phyloP scores from a whole-genome alignment of 1,284 basidiomycete genomes.

The Austroboletus niveus region DNA sequence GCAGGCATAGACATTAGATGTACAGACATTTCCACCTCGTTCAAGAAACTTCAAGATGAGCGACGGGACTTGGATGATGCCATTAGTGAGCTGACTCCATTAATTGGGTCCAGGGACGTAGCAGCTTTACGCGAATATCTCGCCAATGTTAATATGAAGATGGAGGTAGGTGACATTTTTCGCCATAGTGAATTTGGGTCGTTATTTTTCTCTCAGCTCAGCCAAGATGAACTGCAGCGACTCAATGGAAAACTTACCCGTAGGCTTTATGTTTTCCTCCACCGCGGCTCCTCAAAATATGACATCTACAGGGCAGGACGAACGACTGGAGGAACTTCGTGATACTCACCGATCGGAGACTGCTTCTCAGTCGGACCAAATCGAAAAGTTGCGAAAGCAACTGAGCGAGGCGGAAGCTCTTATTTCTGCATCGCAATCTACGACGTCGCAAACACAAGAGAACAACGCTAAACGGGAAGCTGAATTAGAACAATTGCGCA shows the following conservation, averaged over 20 bases:
- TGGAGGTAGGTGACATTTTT: constrained; percentile 50
- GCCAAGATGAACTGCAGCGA: constrained; percentile 71
- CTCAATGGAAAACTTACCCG: constrained; percentile 70
- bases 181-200: background rate
- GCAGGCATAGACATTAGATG: constrained; percentile 1
- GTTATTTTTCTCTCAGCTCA: constrained; percentile 43
- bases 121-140: constrained; percentile 75
- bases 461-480: constrained; percentile 47
- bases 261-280: constrained; percentile 30
- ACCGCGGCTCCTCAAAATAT: constrained; percentile 2
- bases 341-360: constrained; percentile 80
- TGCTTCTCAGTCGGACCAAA: constrained; percentile 70
- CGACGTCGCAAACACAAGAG: constrained; percentile 46
- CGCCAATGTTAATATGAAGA: constrained; percentile 63
- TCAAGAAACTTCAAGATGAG: constrained; percentile 71
- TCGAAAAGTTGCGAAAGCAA: constrained; percentile 69
- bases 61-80: constrained; percentile 68
- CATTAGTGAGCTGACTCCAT: constrained; percentile 70
- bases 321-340: constrained; percentile 77
- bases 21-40: constrained; percentile 72
- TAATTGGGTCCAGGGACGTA: constrained; percentile 64
- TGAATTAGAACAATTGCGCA: constrained; percentile 54
- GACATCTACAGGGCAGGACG: constrained; percentile 69
- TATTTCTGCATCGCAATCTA: constrained; percentile 52
- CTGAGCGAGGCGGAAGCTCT: constrained; percentile 69